These are phyloP conservation scores for Achlya hypogyna DNA, from an alignment of 352 stramenopile genomes.

Conservation along the genomic window DNA sequence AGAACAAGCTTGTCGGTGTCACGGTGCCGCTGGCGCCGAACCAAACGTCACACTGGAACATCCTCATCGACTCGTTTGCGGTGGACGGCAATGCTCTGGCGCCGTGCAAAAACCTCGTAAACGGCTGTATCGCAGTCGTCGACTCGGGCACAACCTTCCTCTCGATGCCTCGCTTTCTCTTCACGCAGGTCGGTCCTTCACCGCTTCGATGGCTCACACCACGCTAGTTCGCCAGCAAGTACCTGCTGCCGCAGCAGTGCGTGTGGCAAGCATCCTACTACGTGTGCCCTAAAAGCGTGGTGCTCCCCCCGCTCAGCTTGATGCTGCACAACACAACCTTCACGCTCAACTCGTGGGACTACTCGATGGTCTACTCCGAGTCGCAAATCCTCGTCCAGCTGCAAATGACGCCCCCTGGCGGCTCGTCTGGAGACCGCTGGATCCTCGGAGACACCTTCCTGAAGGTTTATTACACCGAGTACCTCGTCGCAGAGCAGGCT, in stretches of 20 bases:
- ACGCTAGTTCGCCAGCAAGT: neutral
- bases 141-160: slow-evolving; percentile 50
- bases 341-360: slow-evolving; percentile 46
- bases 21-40: slow-evolving; percentile 36
- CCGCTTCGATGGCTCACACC: neutral
- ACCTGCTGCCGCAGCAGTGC: slow-evolving; percentile 1
- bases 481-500: slow-evolving; percentile 37
- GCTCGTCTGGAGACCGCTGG: slow-evolving; percentile 42
- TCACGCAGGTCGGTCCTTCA: slow-evolving; percentile 27
- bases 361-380: slow-evolving; percentile 31
- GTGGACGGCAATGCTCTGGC: slow-evolving; percentile 28
- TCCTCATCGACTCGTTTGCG: slow-evolving; percentile 48
- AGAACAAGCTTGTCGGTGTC: slow-evolving; percentile 33
- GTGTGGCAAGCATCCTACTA: slow-evolving; percentile 23
- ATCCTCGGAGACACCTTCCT: slow-evolving; percentile 71
- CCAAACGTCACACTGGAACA: slow-evolving; percentile 42
- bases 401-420: neutral
- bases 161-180: slow-evolving; percentile 39
- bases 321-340: slow-evolving; percentile 48
- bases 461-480: slow-evolving; percentile 55
- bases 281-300: slow-evolving; percentile 34
- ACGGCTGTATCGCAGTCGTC: slow-evolving; percentile 33
- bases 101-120: slow-evolving; percentile 33
- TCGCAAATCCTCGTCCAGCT: neutral
- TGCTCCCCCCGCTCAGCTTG: slow-evolving; percentile 42